Evolutionary conservation across 345 rosid genomes (phyloP), one percentile per base, ranked within the genome.

Genomic region (Punica granatum): DNA sequence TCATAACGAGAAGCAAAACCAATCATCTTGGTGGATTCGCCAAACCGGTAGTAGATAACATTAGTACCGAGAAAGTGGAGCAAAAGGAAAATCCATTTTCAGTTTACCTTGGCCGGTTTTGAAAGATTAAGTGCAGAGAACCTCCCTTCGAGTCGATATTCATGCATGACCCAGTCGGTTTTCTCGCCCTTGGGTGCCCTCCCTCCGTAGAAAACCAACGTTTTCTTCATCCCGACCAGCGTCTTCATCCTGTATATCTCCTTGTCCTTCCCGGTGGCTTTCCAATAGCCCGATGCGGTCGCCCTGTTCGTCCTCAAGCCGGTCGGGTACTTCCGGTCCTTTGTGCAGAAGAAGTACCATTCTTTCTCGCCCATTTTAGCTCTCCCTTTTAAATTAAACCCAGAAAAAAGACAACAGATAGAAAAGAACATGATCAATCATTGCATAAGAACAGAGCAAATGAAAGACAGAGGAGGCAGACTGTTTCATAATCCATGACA

Each of bases 321-420:
- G 7, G 70, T 68, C 49, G 70, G 70, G 53, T 68, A 68, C 34
- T 68, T 68, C 34, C 70, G 43, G 64, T 68, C 70, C 49, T 43
- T 56, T 33, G 37, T 9, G 49, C 63, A 68, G 64, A 68, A 68
- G 48, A 68, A 68, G 53, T 68, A 68, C 70, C 70, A 68, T 25
- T 68, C 64, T 43, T 68, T 68, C 48, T 68, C 70, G 5, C 70
- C 70, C 70, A 68, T 68, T 34, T 68, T 68, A 36, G 64, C 70
- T 28, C 31, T 68, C 70, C 70, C 70, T 54, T 67, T 33, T 34
- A 14, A n/a, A n/a, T n/a, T n/a, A n/a, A n/a, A n/a, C n/a, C 32
- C 16, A n/a, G 21, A 12, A 43, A 41, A 43, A 46, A 34, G 5
- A 66, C 39, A 42, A 43, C 19, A n/a, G 25, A 7, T 43, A 41